Evolutionary conservation across 2,329 filamentous ascomycete genomes (phyloP).

Genomic region (Raffaelea albimanens): DNA sequence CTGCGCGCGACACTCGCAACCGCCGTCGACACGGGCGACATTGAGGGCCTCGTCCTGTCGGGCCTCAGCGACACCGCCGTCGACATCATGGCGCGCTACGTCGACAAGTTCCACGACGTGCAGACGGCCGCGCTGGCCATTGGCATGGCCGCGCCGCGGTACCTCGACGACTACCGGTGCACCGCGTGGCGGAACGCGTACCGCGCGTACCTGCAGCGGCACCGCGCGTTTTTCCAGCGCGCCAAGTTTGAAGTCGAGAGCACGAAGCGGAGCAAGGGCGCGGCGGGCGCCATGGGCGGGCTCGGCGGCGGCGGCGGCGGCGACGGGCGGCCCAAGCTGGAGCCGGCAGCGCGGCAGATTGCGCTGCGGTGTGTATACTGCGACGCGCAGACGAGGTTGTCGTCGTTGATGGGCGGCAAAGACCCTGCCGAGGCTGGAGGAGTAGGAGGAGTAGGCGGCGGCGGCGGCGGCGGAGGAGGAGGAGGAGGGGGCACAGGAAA

Average conservation of each 20-base stretch:
- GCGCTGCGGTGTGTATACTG: constrained; percentile 71
- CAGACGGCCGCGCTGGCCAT: constrained; percentile 71
- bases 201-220: constrained; percentile 60
- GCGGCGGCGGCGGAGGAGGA: not conserved
- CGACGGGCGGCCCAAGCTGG: constrained; percentile 48
- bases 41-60: constrained; percentile 69
- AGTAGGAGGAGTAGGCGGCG: constrained; percentile 4
- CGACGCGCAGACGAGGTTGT: constrained; percentile 48
- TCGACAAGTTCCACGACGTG: constrained; percentile 66
- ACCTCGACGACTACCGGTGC: constrained; percentile 69
- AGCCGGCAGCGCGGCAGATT: constrained; percentile 58
- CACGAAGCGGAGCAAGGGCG: constrained; percentile 53
- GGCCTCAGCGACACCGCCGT: constrained; percentile 65
- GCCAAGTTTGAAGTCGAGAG: constrained; percentile 72
- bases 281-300: too few relatives aligned
- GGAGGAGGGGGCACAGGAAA: not conserved
- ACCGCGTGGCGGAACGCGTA: constrained; percentile 65
- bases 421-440: not conserved
- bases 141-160: constrained; percentile 64
- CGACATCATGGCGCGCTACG: constrained; percentile 66
- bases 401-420: constrained; percentile 25
- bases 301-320: too few relatives aligned
- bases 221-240: constrained; percentile 64
- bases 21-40: constrained; percentile 56
- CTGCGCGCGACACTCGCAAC: constrained; percentile 55